Percentiles rank a stretch among this genome's conserved stretches.
These are phyloP conservation scores for Xerocomus minutiporus DNA, from an alignment of 1,284 basidiomycete species.

Conservation along the genomic window DNA sequence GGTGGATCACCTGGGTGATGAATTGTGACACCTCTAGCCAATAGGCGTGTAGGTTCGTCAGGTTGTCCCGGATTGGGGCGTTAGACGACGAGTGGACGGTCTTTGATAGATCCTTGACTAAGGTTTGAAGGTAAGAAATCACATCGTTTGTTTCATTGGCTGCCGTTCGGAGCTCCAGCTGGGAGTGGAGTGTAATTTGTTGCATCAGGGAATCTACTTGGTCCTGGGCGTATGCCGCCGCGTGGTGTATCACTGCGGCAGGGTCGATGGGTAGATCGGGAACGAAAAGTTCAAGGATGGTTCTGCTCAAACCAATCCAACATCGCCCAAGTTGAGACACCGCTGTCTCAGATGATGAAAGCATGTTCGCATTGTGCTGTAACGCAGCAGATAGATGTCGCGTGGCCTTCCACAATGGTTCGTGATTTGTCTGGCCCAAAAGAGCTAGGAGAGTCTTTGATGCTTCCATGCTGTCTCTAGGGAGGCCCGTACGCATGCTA, in stretches of 20 bases:
- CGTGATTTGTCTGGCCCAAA: conserved; percentile 18
- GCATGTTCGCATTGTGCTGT: neutral
- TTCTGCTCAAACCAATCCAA: conserved; percentile 64
- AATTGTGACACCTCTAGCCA: conserved; percentile 83
- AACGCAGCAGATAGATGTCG: conserved; percentile 16
- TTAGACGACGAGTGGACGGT: conserved; percentile 22
- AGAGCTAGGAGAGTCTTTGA: conserved; percentile 18
- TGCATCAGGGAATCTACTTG: conserved; percentile 44
- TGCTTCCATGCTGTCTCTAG: conserved; percentile 7
- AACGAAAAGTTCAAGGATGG: conserved; percentile 71
- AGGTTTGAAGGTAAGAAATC: conserved; percentile 41
- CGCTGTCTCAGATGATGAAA: conserved; percentile 1
- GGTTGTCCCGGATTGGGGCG: conserved; percentile 41
- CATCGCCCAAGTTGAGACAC: conserved; percentile 43
- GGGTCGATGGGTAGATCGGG: conserved; percentile 90
- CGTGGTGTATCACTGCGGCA: conserved; percentile 60
- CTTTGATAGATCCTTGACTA: conserved; percentile 34
- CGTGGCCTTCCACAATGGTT: conserved; percentile 24
- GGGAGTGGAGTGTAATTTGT: conserved; percentile 55
- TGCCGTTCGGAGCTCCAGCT: conserved; percentile 57
- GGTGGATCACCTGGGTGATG: conserved; percentile 47
- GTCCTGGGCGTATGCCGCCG: conserved; percentile 47
- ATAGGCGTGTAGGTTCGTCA: conserved; percentile 65
- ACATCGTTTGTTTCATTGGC: conserved; percentile 57
- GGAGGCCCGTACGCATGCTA: conserved; percentile 12